A percentile compares a stretch with the other conserved stretches of the same genome.
Evolutionary conservation across 345 rosid species (phyloP).

Genomic region (Schrenkiella parvula): DNA sequence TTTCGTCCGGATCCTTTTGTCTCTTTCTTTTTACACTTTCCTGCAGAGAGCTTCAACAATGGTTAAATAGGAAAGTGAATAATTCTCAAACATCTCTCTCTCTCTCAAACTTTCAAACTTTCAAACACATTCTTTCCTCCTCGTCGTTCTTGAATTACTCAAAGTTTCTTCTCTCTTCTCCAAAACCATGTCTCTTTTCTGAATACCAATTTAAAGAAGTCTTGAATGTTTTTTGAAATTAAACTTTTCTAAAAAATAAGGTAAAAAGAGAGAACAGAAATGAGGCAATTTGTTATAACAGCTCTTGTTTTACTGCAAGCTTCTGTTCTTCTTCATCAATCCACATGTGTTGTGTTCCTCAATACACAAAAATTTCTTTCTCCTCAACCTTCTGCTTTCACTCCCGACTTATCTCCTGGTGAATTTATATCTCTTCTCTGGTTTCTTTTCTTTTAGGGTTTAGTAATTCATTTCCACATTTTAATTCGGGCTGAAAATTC

Average conservation of each 20-base stretch:
- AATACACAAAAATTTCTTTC: constrained; percentile 26
- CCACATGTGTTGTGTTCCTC: constrained; percentile 45
- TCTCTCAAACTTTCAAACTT: constrained; percentile 4
- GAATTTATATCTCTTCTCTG: not conserved
- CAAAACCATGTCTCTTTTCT: not conserved
- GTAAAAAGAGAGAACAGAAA: constrained; percentile 8
- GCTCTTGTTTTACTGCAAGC: constrained; percentile 38
- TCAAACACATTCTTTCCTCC: constrained; percentile 25
- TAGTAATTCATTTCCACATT: not conserved
- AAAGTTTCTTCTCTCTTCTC: not conserved
- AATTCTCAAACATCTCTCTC: constrained; percentile 10
- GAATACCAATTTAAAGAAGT: not conserved
- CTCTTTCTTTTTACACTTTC: constrained; percentile 28
- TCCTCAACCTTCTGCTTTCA: constrained; percentile 46
- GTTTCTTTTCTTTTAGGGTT: not conserved
- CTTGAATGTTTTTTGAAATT: constrained; percentile 8
- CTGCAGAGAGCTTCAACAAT: constrained; percentile 17
- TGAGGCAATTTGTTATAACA: constrained; percentile 43
- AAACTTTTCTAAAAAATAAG: not conserved
- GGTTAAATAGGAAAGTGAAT: constrained; percentile 14
- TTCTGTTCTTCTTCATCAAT: constrained; percentile 33
- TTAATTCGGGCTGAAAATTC: not conserved
- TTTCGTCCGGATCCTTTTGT: constrained; percentile 26
- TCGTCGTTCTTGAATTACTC: constrained; percentile 1
- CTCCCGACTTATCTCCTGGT: constrained; percentile 70